phyloP scores from a whole-genome alignment of 371 early-diverging fungal genomes.

The Smittium mucronatum region DNA sequence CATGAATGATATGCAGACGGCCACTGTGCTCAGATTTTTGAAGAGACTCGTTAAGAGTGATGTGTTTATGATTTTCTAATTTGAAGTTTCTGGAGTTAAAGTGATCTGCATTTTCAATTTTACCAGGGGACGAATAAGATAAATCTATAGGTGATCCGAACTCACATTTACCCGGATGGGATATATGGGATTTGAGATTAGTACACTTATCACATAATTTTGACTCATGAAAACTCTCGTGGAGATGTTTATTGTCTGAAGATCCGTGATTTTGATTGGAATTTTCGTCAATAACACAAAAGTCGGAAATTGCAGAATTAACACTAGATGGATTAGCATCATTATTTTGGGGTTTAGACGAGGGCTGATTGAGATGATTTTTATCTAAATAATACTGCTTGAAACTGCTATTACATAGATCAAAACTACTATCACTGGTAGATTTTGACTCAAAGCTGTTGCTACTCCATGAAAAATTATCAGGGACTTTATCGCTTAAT shows the following conservation, averaged over 20 bases:
- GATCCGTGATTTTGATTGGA: neutral
- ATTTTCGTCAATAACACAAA: neutral
- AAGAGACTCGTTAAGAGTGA: no score
- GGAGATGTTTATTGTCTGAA: no score
- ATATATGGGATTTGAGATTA: no score
- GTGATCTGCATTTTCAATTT: no score
- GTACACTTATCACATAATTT: no score
- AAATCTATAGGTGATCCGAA: no score
- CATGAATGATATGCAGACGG: conserved; percentile 11
- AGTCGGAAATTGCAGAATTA: neutral
- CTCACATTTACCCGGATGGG: no score
- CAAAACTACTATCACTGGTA: neutral
- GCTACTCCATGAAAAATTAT: neutral
- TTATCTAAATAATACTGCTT: neutral
- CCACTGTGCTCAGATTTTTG: conserved; percentile 18
- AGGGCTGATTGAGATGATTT: neutral
- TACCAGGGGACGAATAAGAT: no score
- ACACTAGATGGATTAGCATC: neutral
- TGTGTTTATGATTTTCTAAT: no score
- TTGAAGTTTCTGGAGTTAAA: no score
- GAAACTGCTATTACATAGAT: neutral
- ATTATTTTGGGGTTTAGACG: neutral
- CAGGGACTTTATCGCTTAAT: neutral
- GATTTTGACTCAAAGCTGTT: neutral
- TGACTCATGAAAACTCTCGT: no score